Evolutionary conservation across 2,329 filamentous ascomycete genomes (phyloP).

Genomic region (Aspergillus transmontanensis): DNA sequence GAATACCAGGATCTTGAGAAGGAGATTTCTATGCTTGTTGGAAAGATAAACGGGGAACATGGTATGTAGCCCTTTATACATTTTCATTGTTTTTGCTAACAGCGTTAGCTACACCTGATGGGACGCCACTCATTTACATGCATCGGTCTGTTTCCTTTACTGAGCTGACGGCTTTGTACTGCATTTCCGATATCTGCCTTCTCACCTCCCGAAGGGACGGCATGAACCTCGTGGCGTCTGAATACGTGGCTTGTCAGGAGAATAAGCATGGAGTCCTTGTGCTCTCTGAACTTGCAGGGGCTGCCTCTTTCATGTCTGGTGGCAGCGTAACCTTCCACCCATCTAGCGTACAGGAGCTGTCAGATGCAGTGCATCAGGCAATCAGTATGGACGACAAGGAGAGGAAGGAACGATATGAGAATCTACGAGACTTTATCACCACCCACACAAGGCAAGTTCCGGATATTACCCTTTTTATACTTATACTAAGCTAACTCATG

Average conservation of each 20-base stretch:
- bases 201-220: constrained; percentile 90
- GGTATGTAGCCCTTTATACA: constrained; percentile 45
- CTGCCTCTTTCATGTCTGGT: constrained; percentile 79
- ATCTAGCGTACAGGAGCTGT: constrained; percentile 91
- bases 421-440: constrained; percentile 84
- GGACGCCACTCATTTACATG: constrained; percentile 94
- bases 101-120: constrained; percentile 73
- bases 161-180: constrained; percentile 90
- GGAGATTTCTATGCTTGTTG: constrained; percentile 88
- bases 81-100: not conserved
- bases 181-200: constrained; percentile 82
- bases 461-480: no score
- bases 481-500: not conserved
- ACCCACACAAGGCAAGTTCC: constrained; percentile 75
- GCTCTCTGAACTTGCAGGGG: constrained; percentile 92
- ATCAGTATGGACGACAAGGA: constrained; percentile 85
- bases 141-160: constrained; percentile 93
- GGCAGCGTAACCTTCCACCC: constrained; percentile 90
- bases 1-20: constrained; percentile 92
- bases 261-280: constrained; percentile 88
- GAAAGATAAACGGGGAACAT: constrained; percentile 91
- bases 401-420: constrained; percentile 76
- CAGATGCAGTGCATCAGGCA: constrained; percentile 81
- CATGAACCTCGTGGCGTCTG: constrained; percentile 97
- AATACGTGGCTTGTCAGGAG: constrained; percentile 90